Evolutionary conservation across 495 filamentous ascomycete genomes (phyloP).

Genomic region (Aspergillus coremiiformis): DNA sequence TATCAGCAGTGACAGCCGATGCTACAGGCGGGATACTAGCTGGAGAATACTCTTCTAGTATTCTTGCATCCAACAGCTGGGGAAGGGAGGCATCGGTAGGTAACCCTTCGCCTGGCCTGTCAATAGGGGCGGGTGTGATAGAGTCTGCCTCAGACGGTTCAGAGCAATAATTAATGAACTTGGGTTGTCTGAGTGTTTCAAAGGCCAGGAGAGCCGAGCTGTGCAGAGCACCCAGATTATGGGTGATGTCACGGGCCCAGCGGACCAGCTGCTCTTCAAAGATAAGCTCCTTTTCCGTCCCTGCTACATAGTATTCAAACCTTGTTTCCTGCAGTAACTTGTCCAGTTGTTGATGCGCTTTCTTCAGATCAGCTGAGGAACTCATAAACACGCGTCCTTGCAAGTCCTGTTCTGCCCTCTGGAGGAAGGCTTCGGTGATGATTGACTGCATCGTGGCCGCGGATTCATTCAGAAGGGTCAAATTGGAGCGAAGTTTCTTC

Average conservation of each 20-base stretch:
- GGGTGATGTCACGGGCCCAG: conserved; percentile 77
- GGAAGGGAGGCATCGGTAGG: conserved; percentile 20
- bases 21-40: too few relatives aligned
- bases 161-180: too few relatives aligned
- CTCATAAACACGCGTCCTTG: conserved; percentile 52
- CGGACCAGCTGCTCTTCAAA: conserved; percentile 72
- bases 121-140: conserved; percentile 7
- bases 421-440: conserved; percentile 79
- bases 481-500: conserved; percentile 61
- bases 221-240: conserved; percentile 83
- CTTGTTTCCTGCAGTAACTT: conserved; percentile 82
- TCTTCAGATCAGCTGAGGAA: conserved; percentile 58
- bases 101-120: background rate
- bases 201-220: conserved; percentile 89
- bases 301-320: conserved; percentile 78
- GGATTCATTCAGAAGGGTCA: conserved; percentile 66
- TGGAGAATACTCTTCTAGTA: too few relatives aligned
- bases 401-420: conserved; percentile 74
- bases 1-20: conserved; percentile 8
- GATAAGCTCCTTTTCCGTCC: conserved; percentile 73
- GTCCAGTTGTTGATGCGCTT: conserved; percentile 60
- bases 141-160: background rate
- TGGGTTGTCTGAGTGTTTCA: conserved; percentile 60
- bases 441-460: conserved; percentile 72
- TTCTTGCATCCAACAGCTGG: too few relatives aligned